Base-by-base conservation (phyloP, 345 rosid species). In the Triadica sebifera region DNA sequence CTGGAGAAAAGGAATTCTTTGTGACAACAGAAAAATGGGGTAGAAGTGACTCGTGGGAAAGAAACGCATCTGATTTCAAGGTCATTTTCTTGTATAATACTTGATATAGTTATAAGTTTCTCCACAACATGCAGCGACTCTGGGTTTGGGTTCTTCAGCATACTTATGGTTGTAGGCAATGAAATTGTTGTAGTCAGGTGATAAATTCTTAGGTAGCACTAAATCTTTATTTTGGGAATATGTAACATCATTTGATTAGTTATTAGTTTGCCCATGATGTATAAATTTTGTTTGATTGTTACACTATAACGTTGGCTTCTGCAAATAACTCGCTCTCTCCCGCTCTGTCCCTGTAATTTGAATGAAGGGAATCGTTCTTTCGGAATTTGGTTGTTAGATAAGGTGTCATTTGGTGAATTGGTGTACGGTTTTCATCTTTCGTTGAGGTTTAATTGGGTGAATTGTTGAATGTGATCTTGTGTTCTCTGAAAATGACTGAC, bases 171-270 rank as follows among this genome's bases (percentile, higher is more conserved):
- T 64, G 77, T 76, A 75, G 79, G 77, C 20, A 60, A 74, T 58
- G 68, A 59, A 58, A 71, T 69, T 69, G 69, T 75, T 61, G 73
- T 65, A 71, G 76, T 20, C 58, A 70, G 69, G 37, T 70, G 67
- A 58, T 24, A 84, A 37, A 61, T 62, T 67, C 41, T 55, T 41
- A 63, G 37, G 20, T 65, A 55, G 46, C 37, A 67, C 38, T 41
- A 34, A 50, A 34, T 9, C 19, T 34, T 59, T 22, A 15, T 39
- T 29, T 55, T 49, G 34, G 51, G 50, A 58, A 63, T 50, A 45
- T 80, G 82, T 85, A 80, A 78, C 77, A 75, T 79, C 67, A 70
- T 77, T 75, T 63, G 60, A 61, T 65, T 73, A 61, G 76, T 41
- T 38, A 68, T 68, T 62, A 45, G 43, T 56, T 63, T 58, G 79